A percentile compares a stretch with the other conserved stretches of the same genome.
Evolutionary conservation across 305 asterid genomes (phyloP).

Genomic region (Fraxinus greggii): DNA sequence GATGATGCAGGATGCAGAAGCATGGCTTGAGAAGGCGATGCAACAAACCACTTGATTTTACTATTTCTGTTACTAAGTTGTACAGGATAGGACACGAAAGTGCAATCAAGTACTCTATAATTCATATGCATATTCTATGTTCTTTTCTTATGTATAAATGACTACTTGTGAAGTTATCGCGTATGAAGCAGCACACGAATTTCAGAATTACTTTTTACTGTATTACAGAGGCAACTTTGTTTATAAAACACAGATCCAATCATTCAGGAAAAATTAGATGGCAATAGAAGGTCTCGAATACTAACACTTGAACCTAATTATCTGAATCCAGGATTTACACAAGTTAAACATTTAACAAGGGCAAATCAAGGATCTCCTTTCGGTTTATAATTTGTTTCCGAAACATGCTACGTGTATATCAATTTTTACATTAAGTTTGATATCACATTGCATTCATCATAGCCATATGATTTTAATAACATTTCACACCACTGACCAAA

Average conservation of each 20-base stretch:
- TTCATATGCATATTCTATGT: neutral
- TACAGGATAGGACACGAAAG: neutral
- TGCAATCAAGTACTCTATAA: neutral
- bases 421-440: too few species aligned
- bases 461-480: neutral
- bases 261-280: neutral
- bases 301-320: neutral
- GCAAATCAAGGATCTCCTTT: neutral
- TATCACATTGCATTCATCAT: neutral
- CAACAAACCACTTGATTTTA: neutral
- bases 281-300: neutral
- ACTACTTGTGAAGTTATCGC: neutral
- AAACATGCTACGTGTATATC: neutral
- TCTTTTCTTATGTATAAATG: neutral
- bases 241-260: neutral
- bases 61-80: neutral
- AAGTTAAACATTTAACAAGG: neutral
- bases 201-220: neutral
- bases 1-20: constrained; percentile 74
- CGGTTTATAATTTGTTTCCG: neutral
- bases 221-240: neutral
- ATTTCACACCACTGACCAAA: neutral
- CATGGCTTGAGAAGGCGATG: constrained; percentile 71
- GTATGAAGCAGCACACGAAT: neutral
- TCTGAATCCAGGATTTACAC: neutral